phyloP scores from a whole-genome alignment of 345 rosid genomes.

The Citrus glauca region DNA sequence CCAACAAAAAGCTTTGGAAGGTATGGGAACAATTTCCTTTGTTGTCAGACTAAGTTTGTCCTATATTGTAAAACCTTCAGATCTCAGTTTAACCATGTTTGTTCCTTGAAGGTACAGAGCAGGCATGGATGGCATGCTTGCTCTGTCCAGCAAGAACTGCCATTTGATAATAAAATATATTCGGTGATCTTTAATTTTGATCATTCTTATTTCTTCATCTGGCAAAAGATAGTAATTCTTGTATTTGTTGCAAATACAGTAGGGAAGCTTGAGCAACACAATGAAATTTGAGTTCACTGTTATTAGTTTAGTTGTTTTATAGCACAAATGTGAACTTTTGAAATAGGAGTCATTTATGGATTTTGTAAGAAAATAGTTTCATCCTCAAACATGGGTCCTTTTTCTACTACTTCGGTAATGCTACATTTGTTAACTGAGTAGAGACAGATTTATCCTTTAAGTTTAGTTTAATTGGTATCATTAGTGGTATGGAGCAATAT shows the following conservation, averaged over 20 bases:
- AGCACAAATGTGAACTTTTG: background rate
- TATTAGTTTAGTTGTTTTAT: background rate
- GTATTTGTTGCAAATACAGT: background rate
- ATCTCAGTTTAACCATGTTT: background rate
- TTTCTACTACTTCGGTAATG: background rate
- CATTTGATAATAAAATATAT: background rate
- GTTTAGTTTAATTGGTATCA: background rate
- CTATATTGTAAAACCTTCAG: background rate
- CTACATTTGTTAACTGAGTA: background rate
- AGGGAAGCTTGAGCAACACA: background rate
- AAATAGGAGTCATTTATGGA: background rate
- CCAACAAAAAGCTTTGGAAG: slow-evolving; percentile 52
- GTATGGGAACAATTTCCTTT: slow-evolving; percentile 26
- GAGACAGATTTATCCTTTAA: background rate
- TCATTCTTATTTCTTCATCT: background rate
- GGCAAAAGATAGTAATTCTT: background rate
- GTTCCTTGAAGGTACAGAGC: background rate
- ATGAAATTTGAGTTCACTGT: background rate
- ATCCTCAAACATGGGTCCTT: background rate
- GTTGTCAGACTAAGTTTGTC: background rate
- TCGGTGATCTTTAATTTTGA: background rate
- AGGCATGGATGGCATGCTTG: background rate
- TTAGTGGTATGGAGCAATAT: background rate
- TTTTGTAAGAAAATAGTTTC: background rate
- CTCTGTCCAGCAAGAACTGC: background rate